These are phyloP conservation scores for Aspergillus vadensis DNA, from an alignment of 2,329 filamentous ascomycete species.

Conservation along the genomic window DNA sequence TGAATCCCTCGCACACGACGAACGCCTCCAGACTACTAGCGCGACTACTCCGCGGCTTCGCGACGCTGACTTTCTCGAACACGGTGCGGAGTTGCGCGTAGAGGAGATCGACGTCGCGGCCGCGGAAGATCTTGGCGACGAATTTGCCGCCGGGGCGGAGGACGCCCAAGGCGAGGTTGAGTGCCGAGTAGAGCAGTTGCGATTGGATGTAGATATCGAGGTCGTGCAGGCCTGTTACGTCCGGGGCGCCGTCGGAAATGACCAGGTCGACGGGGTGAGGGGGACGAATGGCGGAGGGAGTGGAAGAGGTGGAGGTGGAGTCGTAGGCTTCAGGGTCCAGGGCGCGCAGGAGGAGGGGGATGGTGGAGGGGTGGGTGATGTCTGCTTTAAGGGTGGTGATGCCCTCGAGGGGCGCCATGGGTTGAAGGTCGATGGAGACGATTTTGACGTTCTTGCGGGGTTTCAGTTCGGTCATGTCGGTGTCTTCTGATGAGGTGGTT, in stretches of 20 bases:
- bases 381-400: conserved; percentile 92
- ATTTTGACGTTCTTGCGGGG: conserved; percentile 80
- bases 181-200: conserved; percentile 88
- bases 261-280: conserved; percentile 87
- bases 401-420: conserved; percentile 89
- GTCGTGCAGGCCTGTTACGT: conserved; percentile 95
- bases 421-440: conserved; percentile 92
- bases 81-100: conserved; percentile 93
- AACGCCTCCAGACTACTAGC: conserved; percentile 97
- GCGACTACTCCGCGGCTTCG: conserved; percentile 91
- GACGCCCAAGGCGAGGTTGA: conserved; percentile 91
- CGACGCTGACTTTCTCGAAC: conserved; percentile 82
- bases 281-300: conserved; percentile 52
- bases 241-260: conserved; percentile 90
- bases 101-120: conserved; percentile 90
- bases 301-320: conserved; percentile 34
- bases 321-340: conserved; percentile 71
- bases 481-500: conserved; percentile 30
- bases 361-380: conserved; percentile 94
- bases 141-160: conserved; percentile 92
- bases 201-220: conserved; percentile 98
- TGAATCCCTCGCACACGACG: conserved; percentile 91
- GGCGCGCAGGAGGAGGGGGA: conserved; percentile 82
- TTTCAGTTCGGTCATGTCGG: conserved; percentile 38
- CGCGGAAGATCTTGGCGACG: conserved; percentile 96